phyloP scores from a whole-genome alignment of 1,284 basidiomycete species.

The Phellopilus nigrolimitatus region DNA sequence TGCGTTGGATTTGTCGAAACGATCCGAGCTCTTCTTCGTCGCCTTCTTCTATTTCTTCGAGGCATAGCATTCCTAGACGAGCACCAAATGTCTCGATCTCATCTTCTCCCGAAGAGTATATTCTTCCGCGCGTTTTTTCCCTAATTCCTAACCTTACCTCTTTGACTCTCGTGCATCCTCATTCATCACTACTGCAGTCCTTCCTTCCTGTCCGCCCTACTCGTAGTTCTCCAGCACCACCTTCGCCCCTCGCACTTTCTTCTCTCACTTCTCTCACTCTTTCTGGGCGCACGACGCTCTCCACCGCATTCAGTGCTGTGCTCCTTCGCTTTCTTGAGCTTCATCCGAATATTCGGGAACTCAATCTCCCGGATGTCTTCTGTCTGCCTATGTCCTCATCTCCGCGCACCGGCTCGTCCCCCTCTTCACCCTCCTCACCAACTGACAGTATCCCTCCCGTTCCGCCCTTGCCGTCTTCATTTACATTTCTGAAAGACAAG shows the following conservation, averaged over 20 bases:
- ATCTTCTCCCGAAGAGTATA: slow-evolving; percentile 14
- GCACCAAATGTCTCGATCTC: slow-evolving; percentile 16
- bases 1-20: slow-evolving; percentile 12
- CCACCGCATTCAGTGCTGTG: slow-evolving; percentile 10
- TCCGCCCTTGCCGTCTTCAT: slow-evolving; percentile 7
- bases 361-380: slow-evolving; percentile 19
- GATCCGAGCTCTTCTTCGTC: slow-evolving; percentile 4
- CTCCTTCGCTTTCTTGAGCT: slow-evolving; percentile 15
- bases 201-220: slow-evolving; percentile 9
- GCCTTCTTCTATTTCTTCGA: slow-evolving; percentile 4
- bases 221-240: slow-evolving; percentile 3
- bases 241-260: slow-evolving; percentile 1
- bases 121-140: slow-evolving; percentile 13
- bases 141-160: slow-evolving; percentile 4
- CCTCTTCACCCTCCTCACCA: slow-evolving; percentile 5
- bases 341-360: slow-evolving; percentile 9
- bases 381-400: slow-evolving; percentile 13
- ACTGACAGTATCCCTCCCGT: slow-evolving; percentile 11
- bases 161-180: slow-evolving; percentile 10
- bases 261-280: slow-evolving; percentile 11
- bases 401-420: slow-evolving; percentile 1
- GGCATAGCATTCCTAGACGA: slow-evolving; percentile 14
- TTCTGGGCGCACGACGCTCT: slow-evolving; percentile 15
- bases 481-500: slow-evolving; percentile 1
- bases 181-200: background rate